Base-by-base conservation (phyloP, 2,329 filamentous ascomycete species). In the Colletotrichum higginsianum region DNA sequence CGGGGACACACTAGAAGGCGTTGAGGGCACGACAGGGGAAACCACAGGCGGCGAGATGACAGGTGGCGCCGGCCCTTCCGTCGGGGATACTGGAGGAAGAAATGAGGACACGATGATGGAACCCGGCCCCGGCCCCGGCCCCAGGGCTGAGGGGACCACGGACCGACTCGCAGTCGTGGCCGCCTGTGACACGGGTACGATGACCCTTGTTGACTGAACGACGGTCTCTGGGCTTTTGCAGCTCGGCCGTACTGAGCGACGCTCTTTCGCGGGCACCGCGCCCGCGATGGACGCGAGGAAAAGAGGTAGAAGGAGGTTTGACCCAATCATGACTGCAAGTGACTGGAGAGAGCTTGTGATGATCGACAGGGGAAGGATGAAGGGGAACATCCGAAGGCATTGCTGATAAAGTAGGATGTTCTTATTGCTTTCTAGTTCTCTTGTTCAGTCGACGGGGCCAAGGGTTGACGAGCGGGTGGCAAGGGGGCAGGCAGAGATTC, bases 281-380 rank as follows among this genome's bases (percentile, higher is more conserved):
- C 49, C 57, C 47, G 66, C 67, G 16, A 67, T 30, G 47, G 55
- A 66, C 3, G 63, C 56, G 46, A 71, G 56, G 49, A 71, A n/a
- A 8, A 71, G 67, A 42, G 57, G 64, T 21, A 68, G 13, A 58
- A 71, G 50, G 44, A 71, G 23, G 1, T n/a, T 26, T 44, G 44
- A 56, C 50, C 26, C 26, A 35, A 71, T 35, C 68, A 71, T 71
- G 55, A n/a, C 11, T 56, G 21, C 23, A 21, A 23, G 18, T 56
- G 56, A 38, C 16, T 67, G 9, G 40, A 35, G 44, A 52, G 23
- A 13, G 50, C 64, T 61, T 40, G 67, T 56, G 46, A n/a, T 38
- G 46, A 65, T 57, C 46, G 49, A 35, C 61, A 58, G 53, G 38
- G 44, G 26, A 52, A 61, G 38, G 21, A 44, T 44, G 9, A 53